Conservation (phyloP, 2,329 filamentous ascomycete genomes). For the Fusarium cyanostomum region DNA sequence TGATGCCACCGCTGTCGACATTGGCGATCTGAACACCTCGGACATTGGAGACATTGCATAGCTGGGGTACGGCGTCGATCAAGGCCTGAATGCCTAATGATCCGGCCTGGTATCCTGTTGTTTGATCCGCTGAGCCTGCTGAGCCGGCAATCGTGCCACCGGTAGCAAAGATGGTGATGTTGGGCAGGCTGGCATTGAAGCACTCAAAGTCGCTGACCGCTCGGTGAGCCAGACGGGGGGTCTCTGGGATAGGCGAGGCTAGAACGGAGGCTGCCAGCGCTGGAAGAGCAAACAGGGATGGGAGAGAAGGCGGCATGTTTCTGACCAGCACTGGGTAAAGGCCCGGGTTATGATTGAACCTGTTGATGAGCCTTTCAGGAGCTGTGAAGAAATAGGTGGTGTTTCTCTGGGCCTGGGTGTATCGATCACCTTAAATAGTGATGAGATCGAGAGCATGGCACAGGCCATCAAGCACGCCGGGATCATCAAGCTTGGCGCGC, state of each 20-base stretch:
- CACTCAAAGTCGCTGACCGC: constrained; percentile 25
- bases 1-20: constrained; percentile 57
- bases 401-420: background rate
- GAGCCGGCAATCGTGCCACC: constrained; percentile 68
- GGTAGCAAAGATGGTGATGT: constrained; percentile 64
- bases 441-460: background rate
- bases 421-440: constrained; percentile 14
- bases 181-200: constrained; percentile 53
- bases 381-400: background rate
- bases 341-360: background rate
- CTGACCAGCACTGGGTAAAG: background rate
- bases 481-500: background rate
- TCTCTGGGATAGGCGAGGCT: constrained; percentile 23
- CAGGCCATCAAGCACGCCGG: background rate
- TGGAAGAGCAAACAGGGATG: constrained; percentile 17
- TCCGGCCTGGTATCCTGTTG: constrained; percentile 53
- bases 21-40: constrained; percentile 61
- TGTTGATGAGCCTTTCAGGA: background rate
- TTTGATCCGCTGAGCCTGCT: constrained; percentile 55
- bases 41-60: constrained; percentile 63
- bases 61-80: constrained; percentile 62
- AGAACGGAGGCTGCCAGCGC: constrained; percentile 18
- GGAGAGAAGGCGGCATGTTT: constrained; percentile 19
- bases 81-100: constrained; percentile 58
- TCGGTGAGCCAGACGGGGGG: constrained; percentile 7